These are phyloP conservation scores for Medicago truncatula DNA, from an alignment of 306 rosid species.

Conservation along the genomic window MtrunA17r5.0-ANR NC_053049.1:30223001-30223500, in stretches of 20 bases:
- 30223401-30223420: conserved; percentile 86
- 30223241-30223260: conserved; percentile 81
- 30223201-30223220: conserved; percentile 89
- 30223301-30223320: conserved; percentile 95
- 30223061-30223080: conserved; percentile 59
- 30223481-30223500: conserved; percentile 71
- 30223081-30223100: conserved; percentile 83
- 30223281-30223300: conserved; percentile 86
- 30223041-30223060: conserved; percentile 56
- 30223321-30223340: conserved; percentile 94
- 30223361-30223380: conserved; percentile 86
- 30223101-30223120: conserved; percentile 90
- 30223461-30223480: conserved; percentile 90
- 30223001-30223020: conserved; percentile 7
- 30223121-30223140: conserved; percentile 94
- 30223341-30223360: conserved; percentile 90
- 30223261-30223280: conserved; percentile 79
- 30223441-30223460: conserved; percentile 95
- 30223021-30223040: conserved; percentile 11
- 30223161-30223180: conserved; percentile 87
- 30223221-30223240: conserved; percentile 87
- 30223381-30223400: conserved; percentile 90
- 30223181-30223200: conserved; percentile 78
- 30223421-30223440: conserved; percentile 80
- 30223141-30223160: conserved; percentile 90